Evolutionary conservation across 768 basidiomycete genomes (phyloP).

Genomic region (Trametes cingulata): DNA sequence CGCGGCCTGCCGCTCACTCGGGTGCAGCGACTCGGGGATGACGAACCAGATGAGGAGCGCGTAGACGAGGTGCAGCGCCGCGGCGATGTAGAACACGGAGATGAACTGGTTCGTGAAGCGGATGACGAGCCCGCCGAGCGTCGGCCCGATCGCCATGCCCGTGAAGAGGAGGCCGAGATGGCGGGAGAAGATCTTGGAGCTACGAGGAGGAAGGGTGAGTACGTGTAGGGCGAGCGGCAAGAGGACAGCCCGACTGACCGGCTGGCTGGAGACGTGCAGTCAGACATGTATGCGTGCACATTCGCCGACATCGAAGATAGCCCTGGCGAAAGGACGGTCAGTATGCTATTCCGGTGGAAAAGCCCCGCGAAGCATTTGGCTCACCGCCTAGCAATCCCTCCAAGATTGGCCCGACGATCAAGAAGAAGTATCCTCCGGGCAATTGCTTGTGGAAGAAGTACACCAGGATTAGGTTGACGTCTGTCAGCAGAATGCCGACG

Average conservation of each 20-base stretch:
- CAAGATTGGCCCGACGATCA: constrained; percentile 61
- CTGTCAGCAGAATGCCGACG: constrained; percentile 60
- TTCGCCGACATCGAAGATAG: constrained; percentile 43
- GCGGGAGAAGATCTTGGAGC: constrained; percentile 67
- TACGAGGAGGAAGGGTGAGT: constrained; percentile 27
- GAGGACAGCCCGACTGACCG: constrained; percentile 42
- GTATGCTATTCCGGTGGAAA: background rate
- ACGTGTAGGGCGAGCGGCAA: constrained; percentile 1
- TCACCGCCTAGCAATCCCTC: constrained; percentile 76
- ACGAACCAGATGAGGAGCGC: constrained; percentile 53
- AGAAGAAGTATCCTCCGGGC: constrained; percentile 83
- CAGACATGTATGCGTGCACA: constrained; percentile 67
- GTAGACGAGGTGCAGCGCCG: constrained; percentile 50
- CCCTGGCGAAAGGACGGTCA: background rate
- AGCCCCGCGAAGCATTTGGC: constrained; percentile 20
- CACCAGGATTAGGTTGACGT: constrained; percentile 69
- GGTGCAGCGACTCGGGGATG: constrained; percentile 78
- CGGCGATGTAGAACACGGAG: constrained; percentile 72
- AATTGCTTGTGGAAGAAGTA: constrained; percentile 55
- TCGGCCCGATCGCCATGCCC: constrained; percentile 80
- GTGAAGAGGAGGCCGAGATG: constrained; percentile 65
- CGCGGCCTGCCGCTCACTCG: constrained; percentile 45
- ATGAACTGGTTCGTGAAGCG: constrained; percentile 52
- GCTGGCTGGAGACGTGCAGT: constrained; percentile 55
- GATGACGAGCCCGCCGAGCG: constrained; percentile 67